phyloP scores from a whole-genome alignment of 768 basidiomycete genomes.

The Multifurca ochricompacta region DNA sequence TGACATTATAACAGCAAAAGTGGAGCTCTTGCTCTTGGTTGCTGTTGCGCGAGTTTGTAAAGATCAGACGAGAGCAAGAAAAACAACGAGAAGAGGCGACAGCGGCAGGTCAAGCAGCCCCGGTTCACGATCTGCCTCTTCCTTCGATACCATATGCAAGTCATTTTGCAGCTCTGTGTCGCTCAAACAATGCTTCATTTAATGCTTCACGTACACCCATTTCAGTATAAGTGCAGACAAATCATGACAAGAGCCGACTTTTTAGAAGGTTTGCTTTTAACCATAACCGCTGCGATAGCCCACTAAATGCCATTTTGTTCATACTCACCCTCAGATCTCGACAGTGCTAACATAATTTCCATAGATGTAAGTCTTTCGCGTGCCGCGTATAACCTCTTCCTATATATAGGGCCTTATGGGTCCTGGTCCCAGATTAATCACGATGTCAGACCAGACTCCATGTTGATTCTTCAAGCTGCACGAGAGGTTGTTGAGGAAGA shows the following conservation, averaged over 20 bases:
- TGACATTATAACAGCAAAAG: conserved; percentile 47
- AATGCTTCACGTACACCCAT: not conserved
- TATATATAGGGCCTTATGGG: not conserved
- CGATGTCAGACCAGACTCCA: conserved; percentile 73
- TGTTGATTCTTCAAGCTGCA: conserved; percentile 67
- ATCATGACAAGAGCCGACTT: conserved; percentile 85
- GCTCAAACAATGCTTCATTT: not conserved
- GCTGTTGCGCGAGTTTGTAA: conserved; percentile 65
- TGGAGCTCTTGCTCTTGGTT: conserved; percentile 80
- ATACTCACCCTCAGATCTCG: conserved; percentile 40
- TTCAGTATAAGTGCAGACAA: conserved; percentile 58
- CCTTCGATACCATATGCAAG: conserved; percentile 58
- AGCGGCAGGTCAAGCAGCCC: conserved; percentile 30
- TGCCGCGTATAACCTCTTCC: not conserved
- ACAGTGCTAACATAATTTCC: conserved; percentile 62
- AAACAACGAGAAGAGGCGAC: conserved; percentile 35
- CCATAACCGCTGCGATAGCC: not conserved
- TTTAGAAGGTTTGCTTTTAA: conserved; percentile 50
- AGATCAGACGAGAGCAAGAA: conserved; percentile 44
- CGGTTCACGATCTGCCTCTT: conserved; percentile 40
- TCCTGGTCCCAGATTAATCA: conserved; percentile 48
- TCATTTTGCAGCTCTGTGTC: conserved; percentile 13
- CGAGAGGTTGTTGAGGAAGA: conserved; percentile 62
- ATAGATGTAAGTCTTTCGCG: conserved; percentile 54
- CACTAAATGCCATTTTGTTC: not conserved